Percentiles rank a stretch among this genome's conserved stretches.
Conservation (phyloP, 2,329 filamentous ascomycete species). For the Zymoseptoria ardabiliae region DNA sequence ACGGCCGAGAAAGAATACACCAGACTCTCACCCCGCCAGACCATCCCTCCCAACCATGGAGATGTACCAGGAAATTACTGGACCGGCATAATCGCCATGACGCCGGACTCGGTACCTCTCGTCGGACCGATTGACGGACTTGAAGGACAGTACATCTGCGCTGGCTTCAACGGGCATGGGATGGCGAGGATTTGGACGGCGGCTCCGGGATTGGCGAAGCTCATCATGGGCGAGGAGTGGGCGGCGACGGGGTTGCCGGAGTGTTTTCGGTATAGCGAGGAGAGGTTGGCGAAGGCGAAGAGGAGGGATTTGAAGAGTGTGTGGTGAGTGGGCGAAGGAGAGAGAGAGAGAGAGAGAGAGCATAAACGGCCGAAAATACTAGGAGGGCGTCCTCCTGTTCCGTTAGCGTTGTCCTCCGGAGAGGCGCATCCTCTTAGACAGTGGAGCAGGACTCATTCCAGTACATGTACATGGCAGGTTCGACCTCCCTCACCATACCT, state of each 20-base stretch:
- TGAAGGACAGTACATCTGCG: slow-evolving; percentile 43
- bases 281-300: slow-evolving; percentile 9
- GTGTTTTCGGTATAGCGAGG: slow-evolving; percentile 16
- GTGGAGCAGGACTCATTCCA: too few relatives aligned
- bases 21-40: slow-evolving; percentile 29
- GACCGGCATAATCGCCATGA: slow-evolving; percentile 45
- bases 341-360: too few relatives aligned
- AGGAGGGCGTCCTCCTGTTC: too few relatives aligned
- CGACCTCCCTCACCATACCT: too few relatives aligned
- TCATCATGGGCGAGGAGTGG: slow-evolving; percentile 31
- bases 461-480: too few relatives aligned
- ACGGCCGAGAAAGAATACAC: slow-evolving; percentile 34
- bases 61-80: slow-evolving; percentile 42
- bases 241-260: slow-evolving; percentile 17
- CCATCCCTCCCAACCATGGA: slow-evolving; percentile 25
- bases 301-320: slow-evolving; percentile 13
- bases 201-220: slow-evolving; percentile 38
- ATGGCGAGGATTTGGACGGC: slow-evolving; percentile 43
- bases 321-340: slow-evolving; percentile 5
- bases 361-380: too few relatives aligned
- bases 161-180: slow-evolving; percentile 46
- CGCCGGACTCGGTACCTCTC: slow-evolving; percentile 39
- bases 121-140: slow-evolving; percentile 36
- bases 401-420: too few relatives aligned
- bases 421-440: too few relatives aligned